phyloP scores from a whole-genome alignment of 75 land plant species.

The Picea sitchensis region DNA sequence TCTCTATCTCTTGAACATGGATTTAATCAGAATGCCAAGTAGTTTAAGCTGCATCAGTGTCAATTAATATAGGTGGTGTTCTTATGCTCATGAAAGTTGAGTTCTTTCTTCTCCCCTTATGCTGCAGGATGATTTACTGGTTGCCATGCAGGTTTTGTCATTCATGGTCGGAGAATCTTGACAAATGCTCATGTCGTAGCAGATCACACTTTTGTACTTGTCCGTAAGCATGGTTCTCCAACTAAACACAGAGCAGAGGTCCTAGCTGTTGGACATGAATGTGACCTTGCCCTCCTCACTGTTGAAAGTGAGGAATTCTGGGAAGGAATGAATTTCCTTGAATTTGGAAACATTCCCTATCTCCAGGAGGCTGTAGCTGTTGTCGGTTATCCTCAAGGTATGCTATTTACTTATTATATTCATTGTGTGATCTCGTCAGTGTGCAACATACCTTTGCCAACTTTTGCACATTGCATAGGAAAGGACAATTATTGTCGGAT shows the following conservation, averaged over 20 bases:
- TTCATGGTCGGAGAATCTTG: conserved; percentile 63
- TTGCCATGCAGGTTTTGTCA: conserved; percentile 68
- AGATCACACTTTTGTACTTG: conserved; percentile 86
- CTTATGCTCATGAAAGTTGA: background rate
- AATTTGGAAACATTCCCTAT: conserved; percentile 82
- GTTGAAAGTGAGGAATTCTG: conserved; percentile 85
- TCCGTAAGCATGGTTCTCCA: conserved; percentile 94
- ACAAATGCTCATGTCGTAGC: conserved; percentile 98
- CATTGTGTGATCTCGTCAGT: background rate
- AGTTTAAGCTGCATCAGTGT: conserved; percentile 2
- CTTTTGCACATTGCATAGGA: background rate
- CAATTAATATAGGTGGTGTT: background rate
- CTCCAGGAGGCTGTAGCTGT: conserved; percentile 96
- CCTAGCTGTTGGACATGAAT: conserved; percentile 90
- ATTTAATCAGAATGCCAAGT: background rate
- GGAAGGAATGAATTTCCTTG: conserved; percentile 75
- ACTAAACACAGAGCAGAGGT: conserved; percentile 83
- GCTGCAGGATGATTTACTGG: background rate
- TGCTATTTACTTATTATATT: background rate
- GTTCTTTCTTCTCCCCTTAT: background rate
- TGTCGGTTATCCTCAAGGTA: conserved; percentile 98
- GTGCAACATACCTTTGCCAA: background rate
- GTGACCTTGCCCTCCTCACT: conserved; percentile 85
- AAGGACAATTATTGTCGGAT: background rate
- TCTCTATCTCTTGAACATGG: background rate